Base-by-base conservation (phyloP, 2,329 filamentous ascomycete genomes). In the Pseudogymnoascus sp. region DNA sequence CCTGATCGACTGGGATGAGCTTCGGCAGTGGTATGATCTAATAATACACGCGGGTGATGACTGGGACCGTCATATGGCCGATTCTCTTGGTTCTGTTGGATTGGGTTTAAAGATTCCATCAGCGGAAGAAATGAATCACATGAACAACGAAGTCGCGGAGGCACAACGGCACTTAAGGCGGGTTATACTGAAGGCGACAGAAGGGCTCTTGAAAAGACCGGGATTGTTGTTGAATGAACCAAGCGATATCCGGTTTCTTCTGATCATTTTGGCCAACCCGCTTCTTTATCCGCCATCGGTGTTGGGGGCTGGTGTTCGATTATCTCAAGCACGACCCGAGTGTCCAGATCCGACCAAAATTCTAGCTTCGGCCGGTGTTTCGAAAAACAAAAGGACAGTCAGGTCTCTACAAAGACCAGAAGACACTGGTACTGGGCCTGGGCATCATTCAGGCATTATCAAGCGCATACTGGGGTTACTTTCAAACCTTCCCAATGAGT, bases 381-480 rank as follows among this genome's bases (percentile, higher is more conserved):
- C 35, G 14, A 58, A 37, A 30, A 58, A 37, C 50, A 39, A 35
- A 47, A n/a, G 20, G 9, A 22, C 57, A 11, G 5, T 38, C 25
- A 58, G 35, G 25, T 12, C 47, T 33, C 28, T 20, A 15, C 12
- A 18, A 7, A 33, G 9, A 33, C 30, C 28, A 33, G 15, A 33
- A 35, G 28, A 33, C 11, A 35, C 11, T 7, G 20, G 11, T 38
- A 58, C 57, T 28, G 57, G 75, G 6, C 70, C 78, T 9, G 87
- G 86, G 1, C 84, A 89, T 62, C 89, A 96, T 73, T 91, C 89
- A 2, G 88, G 88, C 4, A 88, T 96, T 60, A 83, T 95, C 68
- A 96, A 96, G 72, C 84, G 92, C 37, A 86, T 95, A 38, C 73
- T 96, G 25, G 92, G 92, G 0, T 76, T 96, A 8, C 71, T 96